These are phyloP conservation scores for Nigrospora sphaerica DNA, from an alignment of 2,329 filamentous ascomycete genomes.

Conservation along the genomic window DNA sequence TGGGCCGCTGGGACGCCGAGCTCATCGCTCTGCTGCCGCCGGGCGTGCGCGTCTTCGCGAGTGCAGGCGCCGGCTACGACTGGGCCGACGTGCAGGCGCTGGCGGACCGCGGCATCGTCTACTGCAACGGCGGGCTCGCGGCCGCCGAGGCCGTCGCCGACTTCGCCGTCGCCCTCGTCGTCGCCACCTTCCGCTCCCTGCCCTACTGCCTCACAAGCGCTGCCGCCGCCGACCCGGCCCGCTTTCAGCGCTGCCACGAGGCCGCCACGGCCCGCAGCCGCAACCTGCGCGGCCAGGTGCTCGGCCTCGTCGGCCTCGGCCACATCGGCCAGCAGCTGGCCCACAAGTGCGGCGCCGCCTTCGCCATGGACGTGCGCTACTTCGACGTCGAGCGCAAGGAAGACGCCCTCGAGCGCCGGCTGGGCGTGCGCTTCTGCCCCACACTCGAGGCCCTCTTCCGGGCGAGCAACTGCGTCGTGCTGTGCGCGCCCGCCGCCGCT, in stretches of 20 bases:
- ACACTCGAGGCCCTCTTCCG: conserved; percentile 44
- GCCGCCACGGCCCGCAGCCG: conserved; percentile 51
- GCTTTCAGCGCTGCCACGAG: conserved; percentile 53
- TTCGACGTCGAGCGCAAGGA: conserved; percentile 49
- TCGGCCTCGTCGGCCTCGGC: conserved; percentile 65
- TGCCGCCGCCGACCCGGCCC: conserved; percentile 18
- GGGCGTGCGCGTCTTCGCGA: conserved; percentile 49
- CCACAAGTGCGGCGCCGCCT: conserved; percentile 45
- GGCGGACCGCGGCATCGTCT: conserved; percentile 57
- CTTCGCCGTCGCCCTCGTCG: conserved; percentile 60
- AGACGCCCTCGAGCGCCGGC: conserved; percentile 29
- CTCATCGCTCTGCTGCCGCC: conserved; percentile 46
- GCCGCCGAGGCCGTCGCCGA: conserved; percentile 69
- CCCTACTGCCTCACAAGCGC: conserved; percentile 57
- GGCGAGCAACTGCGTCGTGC: conserved; percentile 50
- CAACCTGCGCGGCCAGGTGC: conserved; percentile 53
- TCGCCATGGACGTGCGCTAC: conserved; percentile 63
- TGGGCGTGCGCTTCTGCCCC: conserved; percentile 41
- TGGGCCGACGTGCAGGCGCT: conserved; percentile 55
- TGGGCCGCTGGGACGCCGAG: conserved; percentile 55
- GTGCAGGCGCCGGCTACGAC: conserved; percentile 55
- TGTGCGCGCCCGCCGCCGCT: conserved; percentile 48
- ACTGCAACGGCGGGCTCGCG: conserved; percentile 66
- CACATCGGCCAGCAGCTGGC: conserved; percentile 59
- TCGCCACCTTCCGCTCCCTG: conserved; percentile 62